Base-by-base conservation (phyloP, 176 grass and related monocot species). In the Oryza coarctata region DNA sequence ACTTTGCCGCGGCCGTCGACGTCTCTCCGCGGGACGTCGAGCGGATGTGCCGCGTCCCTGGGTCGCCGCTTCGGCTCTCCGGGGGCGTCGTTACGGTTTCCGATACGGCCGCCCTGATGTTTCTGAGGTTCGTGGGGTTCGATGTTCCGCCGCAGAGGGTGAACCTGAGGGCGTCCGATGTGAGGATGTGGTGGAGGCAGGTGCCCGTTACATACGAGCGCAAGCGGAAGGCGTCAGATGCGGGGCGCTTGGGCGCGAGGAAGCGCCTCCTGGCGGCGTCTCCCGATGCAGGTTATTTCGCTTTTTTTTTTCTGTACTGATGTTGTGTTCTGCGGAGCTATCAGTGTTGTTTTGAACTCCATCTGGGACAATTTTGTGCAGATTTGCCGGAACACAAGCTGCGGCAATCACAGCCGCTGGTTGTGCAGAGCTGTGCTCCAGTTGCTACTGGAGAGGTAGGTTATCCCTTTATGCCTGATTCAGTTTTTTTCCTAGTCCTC, bases 151-250 rank as follows among this genome's bases (percentile, higher is more conserved):
- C 64, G 28, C 74, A 70, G 12, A 93, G 49, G 75, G 35, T 41
- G 33, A 26, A 33, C 0, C 43, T 75, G 30, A 80, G 70, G 70
- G 28, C 80, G 47, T 2, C 30, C 10, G 64, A 38, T 38, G 80
- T 39, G 80, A 84, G 72, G 90, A 76, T 65, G 8, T 0, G 60
- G 28, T 33, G 11, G 13, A 38, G 27, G 26, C 23, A 83, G 77
- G 26, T 78, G 34, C 34, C 17, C 33, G 26, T 86, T 57, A 20
- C 14, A 27, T 93, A 91, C 76, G 73, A 2, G 75, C 90, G 89
- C 60, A 99, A 99, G 90, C 92, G 92, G 81, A 93, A 90, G 85
- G 18, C 27, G 33, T 47, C 70, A 9, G 78, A 69, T 62, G 75
- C 22, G 84, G 83, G 28, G 8, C 23, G 28, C 45, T 73, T 57